Percentiles rank a stretch among this genome's conserved stretches.
phyloP scores from a whole-genome alignment of 331 rosid species.

The Saraca asoca region DNA sequence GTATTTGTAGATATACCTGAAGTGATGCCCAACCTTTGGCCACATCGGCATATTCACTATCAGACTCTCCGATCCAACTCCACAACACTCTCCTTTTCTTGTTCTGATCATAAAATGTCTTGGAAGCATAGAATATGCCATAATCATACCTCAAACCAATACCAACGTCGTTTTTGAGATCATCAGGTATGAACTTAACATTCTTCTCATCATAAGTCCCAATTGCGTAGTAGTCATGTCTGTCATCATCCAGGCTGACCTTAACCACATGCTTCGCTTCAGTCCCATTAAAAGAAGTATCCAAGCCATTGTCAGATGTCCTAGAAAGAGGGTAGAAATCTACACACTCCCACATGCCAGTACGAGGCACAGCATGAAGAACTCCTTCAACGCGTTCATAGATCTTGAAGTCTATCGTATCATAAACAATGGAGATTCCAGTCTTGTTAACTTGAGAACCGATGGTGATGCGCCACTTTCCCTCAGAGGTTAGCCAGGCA shows the following conservation, averaged over 20 bases:
- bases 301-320: conserved; percentile 47
- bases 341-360: conserved; percentile 95
- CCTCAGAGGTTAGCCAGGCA: conserved; percentile 75
- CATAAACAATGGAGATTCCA: conserved; percentile 68
- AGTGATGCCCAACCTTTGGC: conserved; percentile 86
- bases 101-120: conserved; percentile 44
- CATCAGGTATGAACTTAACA: conserved; percentile 56
- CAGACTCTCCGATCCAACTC: conserved; percentile 90
- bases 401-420: conserved; percentile 56
- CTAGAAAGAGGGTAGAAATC: conserved; percentile 71
- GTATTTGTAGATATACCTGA: too few relatives aligned
- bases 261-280: conserved; percentile 75
- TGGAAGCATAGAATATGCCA: too few relatives aligned
- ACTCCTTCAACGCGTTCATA: conserved; percentile 47
- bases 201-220: conserved; percentile 69
- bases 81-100: conserved; percentile 74
- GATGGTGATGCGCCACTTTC: conserved; percentile 69
- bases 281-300: conserved; percentile 57
- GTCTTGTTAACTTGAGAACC: conserved; percentile 72
- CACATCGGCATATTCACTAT: conserved; percentile 69
- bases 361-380: conserved; percentile 61
- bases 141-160: conserved; percentile 57
- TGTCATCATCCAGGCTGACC: conserved; percentile 71
- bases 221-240: conserved; percentile 73
- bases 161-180: conserved; percentile 61